Conservation (phyloP, 805 yeast species). For the Kluyveromyces lactis region DNA sequence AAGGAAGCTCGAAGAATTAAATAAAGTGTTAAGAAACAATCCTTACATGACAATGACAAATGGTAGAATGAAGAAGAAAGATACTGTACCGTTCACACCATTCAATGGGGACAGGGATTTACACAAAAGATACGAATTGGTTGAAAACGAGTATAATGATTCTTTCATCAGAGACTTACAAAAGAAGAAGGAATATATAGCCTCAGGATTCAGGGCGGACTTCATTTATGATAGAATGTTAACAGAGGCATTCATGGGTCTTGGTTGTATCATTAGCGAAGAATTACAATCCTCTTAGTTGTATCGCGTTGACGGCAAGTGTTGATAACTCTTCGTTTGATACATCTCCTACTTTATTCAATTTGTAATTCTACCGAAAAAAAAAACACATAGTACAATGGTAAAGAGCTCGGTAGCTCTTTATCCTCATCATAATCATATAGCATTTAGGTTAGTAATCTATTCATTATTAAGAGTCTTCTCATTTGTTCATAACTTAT, state of each 20-base stretch:
- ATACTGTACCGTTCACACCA: conserved; percentile 75
- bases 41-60: conserved; percentile 28
- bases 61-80: conserved; percentile 24
- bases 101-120: conserved; percentile 80
- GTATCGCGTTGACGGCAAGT: conserved; percentile 39
- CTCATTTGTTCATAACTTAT: too few species aligned
- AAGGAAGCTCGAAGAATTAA: conserved; percentile 38
- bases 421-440: not conserved
- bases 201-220: conserved; percentile 76
- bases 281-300: conserved; percentile 47
- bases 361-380: conserved; percentile 21
- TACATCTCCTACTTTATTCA: conserved; percentile 17
- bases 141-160: conserved; percentile 42
- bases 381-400: conserved; percentile 4
- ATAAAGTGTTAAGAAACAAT: conserved; percentile 30
- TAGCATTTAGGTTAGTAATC: not conserved
- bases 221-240: conserved; percentile 67
- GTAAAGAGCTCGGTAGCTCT: conserved; percentile 2
- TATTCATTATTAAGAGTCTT: too few species aligned
- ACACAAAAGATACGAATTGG: conserved; percentile 41
- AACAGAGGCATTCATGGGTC: conserved; percentile 83
- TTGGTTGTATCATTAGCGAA: conserved; percentile 68
- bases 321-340: conserved; percentile 29
- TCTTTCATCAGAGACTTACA: conserved; percentile 49
- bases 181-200: conserved; percentile 58